Conservation (phyloP, 257 asterid species). For the Marsdenia floribunda region DNA sequence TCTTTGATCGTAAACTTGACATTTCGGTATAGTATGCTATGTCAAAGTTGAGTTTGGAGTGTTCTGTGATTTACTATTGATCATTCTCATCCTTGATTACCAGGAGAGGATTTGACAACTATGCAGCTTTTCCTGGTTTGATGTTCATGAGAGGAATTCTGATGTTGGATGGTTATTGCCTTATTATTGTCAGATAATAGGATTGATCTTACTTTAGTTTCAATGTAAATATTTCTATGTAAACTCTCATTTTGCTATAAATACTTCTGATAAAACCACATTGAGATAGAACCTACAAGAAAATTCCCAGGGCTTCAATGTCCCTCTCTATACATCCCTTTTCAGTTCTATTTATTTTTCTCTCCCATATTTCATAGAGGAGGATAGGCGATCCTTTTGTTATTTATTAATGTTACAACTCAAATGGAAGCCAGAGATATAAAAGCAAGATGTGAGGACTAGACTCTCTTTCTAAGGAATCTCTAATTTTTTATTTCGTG, state of each 20-base stretch:
- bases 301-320: neutral
- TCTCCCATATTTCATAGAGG: too few species aligned
- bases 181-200: neutral
- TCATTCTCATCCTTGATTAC: constrained; percentile 1
- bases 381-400: neutral
- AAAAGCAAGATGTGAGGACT: neutral
- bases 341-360: too few species aligned
- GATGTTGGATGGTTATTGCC: neutral
- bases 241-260: neutral
- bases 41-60: neutral
- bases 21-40: neutral
- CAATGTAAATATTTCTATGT: neutral
- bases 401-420: neutral
- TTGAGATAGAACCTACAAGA: neutral
- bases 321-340: neutral
- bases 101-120: neutral
- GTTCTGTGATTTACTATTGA: neutral
- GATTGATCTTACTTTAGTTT: neutral
- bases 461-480: neutral
- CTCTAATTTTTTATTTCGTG: neutral
- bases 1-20: neutral
- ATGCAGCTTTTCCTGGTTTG: neutral
- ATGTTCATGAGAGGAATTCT: neutral
- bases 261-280: neutral
- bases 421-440: neutral